Conservation (phyloP, 176 grass and related monocot genomes). For the Saccharum officinarum region DNA sequence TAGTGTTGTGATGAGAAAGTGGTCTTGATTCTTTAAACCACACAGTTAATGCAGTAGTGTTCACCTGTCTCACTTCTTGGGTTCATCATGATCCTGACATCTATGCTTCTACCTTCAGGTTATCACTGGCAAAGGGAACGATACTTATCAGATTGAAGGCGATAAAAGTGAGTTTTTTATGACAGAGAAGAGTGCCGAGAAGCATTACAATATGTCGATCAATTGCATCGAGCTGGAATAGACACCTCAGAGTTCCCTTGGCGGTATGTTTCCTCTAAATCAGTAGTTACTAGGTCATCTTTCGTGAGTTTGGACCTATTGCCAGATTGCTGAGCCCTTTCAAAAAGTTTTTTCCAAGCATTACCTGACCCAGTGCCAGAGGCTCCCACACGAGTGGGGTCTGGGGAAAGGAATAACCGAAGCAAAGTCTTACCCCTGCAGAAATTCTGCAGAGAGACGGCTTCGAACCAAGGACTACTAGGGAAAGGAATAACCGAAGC, state of each 20-base stretch:
- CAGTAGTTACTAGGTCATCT: background rate
- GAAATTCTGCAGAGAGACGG: too few relatives aligned
- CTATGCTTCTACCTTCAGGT: conserved; percentile 56
- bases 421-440: too few relatives aligned
- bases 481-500: too few relatives aligned
- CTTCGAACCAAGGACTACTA: too few relatives aligned
- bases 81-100: conserved; percentile 13
- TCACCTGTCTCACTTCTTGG: background rate
- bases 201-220: conserved; percentile 85
- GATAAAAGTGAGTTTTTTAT: conserved; percentile 91
- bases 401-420: too few relatives aligned
- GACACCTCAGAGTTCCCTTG: conserved; percentile 99
- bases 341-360: conserved; percentile 1
- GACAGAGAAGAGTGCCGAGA: conserved; percentile 98
- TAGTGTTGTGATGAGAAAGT: conserved; percentile 24
- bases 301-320: background rate
- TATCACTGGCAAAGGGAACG: conserved; percentile 90
- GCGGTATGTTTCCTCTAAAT: conserved; percentile 63
- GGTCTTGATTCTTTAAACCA: background rate
- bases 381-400: too few relatives aligned
- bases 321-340: background rate
- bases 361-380: too few relatives aligned
- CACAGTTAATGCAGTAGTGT: background rate
- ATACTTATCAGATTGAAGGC: conserved; percentile 83
- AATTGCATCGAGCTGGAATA: conserved; percentile 91